Evolutionary conservation across 2,329 filamentous ascomycete genomes (phyloP), one percentile per base, ranked within the genome.

Genomic region (Alternaria postmessia): DNA sequence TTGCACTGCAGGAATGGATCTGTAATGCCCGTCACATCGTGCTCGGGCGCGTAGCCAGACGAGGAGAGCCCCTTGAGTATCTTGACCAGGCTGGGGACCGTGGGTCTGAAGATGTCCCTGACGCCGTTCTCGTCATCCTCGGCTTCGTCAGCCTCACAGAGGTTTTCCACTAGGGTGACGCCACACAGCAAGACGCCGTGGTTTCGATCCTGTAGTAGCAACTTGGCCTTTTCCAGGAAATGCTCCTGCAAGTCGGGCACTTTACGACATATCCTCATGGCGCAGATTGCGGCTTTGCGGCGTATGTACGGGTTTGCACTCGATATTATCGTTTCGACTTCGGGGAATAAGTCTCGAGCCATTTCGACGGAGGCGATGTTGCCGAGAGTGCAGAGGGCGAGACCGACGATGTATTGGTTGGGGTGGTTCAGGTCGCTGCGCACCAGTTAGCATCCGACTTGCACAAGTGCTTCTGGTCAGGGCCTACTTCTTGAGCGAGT

Each of bases 321-420:
- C 42, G 93, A 91, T 66, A 99, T 84, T 49, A 98, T 88, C 62
- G 87, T 92, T 80, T 99, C 96, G 78, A 99, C 92, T 84, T 99
- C 94, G 68, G 93, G 88, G 79, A 99, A 99, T 20, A 99, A 84
- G 81, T 99, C 95, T 84, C 95, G 87, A 18, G 95, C 96, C 95
- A 99, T 99, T 79, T 99, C 95, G 74, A 98, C 86, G 1, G 94
- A 97, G 60, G 96, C 94, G 71, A 99, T 99, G 79, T 99, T 99
- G 69, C 94, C 95, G 20, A 99, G 87, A 0, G 96, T 97, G 78
- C 94, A 97, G 32, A 99, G 88, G 62, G 95, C 95, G 52, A 99
- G 89, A 24, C 96, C 95, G 69, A 98, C 95, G 63, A 99, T 93
- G 80, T 99, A 99, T 81, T 99, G 95, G 78, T 99, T 99, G 56